These are phyloP conservation scores for Trichoderma sp. DNA, from an alignment of 2,329 filamentous ascomycete species.

Conservation along the genomic window DNA sequence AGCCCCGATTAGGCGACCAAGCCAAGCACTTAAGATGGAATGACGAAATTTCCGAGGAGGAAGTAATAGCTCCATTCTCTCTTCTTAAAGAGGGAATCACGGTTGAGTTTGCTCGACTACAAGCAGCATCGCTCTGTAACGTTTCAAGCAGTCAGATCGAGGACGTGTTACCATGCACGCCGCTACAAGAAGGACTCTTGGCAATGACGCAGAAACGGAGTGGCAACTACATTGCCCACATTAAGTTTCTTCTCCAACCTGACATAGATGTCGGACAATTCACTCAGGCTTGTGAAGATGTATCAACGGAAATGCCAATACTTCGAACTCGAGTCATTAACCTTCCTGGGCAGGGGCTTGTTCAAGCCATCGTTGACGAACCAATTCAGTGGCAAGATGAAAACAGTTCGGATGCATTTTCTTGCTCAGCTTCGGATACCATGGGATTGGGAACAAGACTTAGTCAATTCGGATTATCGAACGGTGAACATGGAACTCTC, in stretches of 20 bases:
- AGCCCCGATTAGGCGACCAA: not conserved
- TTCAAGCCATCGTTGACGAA: not conserved
- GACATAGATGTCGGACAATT: not conserved
- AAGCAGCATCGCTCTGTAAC: not conserved
- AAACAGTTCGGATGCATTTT: not conserved
- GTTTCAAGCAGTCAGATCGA: constrained; percentile 32
- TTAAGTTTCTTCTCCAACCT: not conserved
- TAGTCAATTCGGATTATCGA: not conserved
- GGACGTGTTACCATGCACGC: constrained; percentile 57
- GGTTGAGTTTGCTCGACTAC: not conserved
- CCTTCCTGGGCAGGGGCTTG: not conserved
- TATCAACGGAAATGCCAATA: constrained; percentile 45
- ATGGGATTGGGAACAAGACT: not conserved
- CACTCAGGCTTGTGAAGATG: not conserved
- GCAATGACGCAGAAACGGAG: constrained; percentile 42
- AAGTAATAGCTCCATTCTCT: not conserved
- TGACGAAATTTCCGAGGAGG: not conserved
- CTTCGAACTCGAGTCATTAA: constrained; percentile 37
- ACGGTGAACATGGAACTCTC: not conserved
- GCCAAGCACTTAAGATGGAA: not conserved
- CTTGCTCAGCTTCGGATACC: not conserved
- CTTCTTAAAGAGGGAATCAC: not conserved
- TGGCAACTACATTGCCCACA: constrained; percentile 53
- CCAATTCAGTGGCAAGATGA: not conserved
- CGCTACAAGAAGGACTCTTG: constrained; percentile 57